These are phyloP conservation scores for Colletotrichum sp. DNA, from an alignment of 2,329 filamentous ascomycete species.

Conservation along the genomic window DNA sequence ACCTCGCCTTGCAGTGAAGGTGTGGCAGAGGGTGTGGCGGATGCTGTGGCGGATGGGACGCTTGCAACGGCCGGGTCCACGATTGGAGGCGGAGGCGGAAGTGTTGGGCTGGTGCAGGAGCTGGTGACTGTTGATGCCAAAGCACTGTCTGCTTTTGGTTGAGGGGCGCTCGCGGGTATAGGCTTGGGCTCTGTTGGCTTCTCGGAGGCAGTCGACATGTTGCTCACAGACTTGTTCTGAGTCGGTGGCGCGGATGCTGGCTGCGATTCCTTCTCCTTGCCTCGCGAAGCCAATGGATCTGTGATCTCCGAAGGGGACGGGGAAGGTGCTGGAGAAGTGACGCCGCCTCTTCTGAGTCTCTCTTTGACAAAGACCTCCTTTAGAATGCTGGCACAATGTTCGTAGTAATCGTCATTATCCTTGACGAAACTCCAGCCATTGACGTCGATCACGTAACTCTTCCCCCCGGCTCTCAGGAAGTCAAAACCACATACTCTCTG, in stretches of 20 bases:
- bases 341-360: conserved; percentile 67
- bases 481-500: conserved; percentile 97
- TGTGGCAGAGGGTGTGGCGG: conserved; percentile 39
- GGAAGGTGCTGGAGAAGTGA: conserved; percentile 60
- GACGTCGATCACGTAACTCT: conserved; percentile 97
- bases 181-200: conserved; percentile 18
- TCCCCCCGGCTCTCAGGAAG: conserved; percentile 82
- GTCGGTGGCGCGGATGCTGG: conserved; percentile 2
- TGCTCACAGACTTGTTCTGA: conserved; percentile 14
- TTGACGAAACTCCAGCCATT: conserved; percentile 99
- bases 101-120: conserved; percentile 37
- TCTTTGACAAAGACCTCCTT: conserved; percentile 88
- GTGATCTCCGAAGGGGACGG: conserved; percentile 47
- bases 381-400: conserved; percentile 85
- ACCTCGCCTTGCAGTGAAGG: conserved; percentile 39
- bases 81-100: conserved; percentile 34
- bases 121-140: conserved; percentile 39
- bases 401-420: conserved; percentile 98
- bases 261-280: conserved; percentile 45
- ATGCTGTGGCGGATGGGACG: conserved; percentile 42
- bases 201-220: conserved; percentile 1
- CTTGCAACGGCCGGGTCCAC: conserved; percentile 23
- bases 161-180: conserved; percentile 25
- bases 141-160: conserved; percentile 36
- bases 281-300: conserved; percentile 35